Evolutionary conservation across 169 alveolate species (phyloP).

Genomic region (Cryptosporidium andersoni): DNA sequence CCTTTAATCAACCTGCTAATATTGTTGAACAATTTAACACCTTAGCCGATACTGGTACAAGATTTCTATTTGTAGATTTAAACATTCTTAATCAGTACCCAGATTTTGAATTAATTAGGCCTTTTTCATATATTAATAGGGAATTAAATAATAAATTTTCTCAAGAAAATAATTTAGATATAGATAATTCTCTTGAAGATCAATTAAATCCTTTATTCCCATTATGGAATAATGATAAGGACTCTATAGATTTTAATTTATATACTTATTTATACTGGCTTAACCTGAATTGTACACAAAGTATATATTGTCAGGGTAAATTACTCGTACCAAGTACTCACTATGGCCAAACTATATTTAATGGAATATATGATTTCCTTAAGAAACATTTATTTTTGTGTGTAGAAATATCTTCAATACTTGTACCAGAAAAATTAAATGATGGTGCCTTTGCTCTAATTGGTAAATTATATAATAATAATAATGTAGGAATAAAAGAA

Average conservation of each 20-base stretch:
- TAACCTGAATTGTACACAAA: constrained; percentile 83
- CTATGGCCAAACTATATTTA: too few relatives aligned
- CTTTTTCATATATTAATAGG: background rate
- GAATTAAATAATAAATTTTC: constrained; percentile 10
- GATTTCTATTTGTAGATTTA: constrained; percentile 3
- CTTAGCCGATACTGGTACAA: constrained; percentile 28
- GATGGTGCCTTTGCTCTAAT: constrained; percentile 62
- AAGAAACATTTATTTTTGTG: background rate
- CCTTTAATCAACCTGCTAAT: constrained; percentile 1
- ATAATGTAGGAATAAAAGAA: constrained; percentile 80
- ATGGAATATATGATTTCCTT: background rate
- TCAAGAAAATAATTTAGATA: background rate
- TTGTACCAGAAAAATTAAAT: constrained; percentile 11
- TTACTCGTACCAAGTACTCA: constrained; percentile 15
- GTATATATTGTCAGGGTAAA: constrained; percentile 83
- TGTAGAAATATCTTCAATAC: constrained; percentile 17
- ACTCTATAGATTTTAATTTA: constrained; percentile 86
- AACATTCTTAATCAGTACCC: constrained; percentile 24
- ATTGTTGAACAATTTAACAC: constrained; percentile 21
- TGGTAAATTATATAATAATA: constrained; percentile 1
- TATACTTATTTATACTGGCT: constrained; percentile 88
- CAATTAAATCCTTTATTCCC: constrained; percentile 80
- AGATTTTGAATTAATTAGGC: constrained; percentile 12
- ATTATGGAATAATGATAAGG: constrained; percentile 82
- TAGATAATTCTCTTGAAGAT: constrained; percentile 12